Conservation (phyloP, 352 stramenopile species). For the Poterioochromonas sp. region DNA sequence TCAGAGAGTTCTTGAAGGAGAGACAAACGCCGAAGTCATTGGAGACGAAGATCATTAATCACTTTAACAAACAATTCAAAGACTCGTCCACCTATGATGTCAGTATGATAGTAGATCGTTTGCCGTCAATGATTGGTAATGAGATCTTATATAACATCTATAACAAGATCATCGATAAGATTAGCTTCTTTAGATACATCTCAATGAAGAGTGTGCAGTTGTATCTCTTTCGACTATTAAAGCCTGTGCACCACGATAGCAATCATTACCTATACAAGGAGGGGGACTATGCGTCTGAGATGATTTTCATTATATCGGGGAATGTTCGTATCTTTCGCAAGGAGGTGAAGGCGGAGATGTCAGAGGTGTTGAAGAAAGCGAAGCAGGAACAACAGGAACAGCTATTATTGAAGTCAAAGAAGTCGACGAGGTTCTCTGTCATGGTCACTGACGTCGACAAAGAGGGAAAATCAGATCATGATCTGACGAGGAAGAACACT, state of each 20-base stretch:
- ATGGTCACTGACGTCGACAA: too few relatives aligned
- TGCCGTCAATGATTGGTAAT: neutral
- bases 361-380: too few relatives aligned
- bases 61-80: neutral
- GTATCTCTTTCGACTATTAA: neutral
- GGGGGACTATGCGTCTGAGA: neutral
- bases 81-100: neutral
- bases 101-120: neutral
- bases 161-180: neutral
- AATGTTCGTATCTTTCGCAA: neutral
- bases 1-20: slow-evolving; percentile 1
- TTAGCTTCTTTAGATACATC: slow-evolving; percentile 7
- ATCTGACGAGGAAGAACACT: too few relatives aligned
- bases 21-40: neutral
- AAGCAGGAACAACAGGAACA: too few relatives aligned
- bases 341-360: neutral
- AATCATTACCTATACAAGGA: neutral
- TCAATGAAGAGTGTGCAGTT: neutral
- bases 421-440: too few relatives aligned
- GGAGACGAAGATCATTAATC: neutral
- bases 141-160: neutral
- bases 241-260: neutral
- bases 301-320: neutral
- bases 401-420: too few relatives aligned
- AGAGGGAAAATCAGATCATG: too few relatives aligned